Conservation (phyloP, 2,329 filamentous ascomycete genomes). For the Claviceps monticola region DNA sequence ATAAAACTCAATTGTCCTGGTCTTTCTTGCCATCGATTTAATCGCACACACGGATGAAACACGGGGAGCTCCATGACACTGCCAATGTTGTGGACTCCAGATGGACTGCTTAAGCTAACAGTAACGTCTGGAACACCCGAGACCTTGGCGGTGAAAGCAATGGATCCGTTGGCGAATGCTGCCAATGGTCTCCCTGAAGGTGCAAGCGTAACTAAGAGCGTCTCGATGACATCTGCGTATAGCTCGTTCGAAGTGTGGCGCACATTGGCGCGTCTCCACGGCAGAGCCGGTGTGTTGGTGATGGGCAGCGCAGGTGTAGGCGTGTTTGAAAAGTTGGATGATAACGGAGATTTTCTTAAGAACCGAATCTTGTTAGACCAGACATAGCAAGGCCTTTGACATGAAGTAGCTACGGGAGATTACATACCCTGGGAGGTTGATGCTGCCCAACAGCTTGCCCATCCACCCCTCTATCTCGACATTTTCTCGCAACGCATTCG, state of each 20-base stretch:
- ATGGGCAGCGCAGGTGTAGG: constrained; percentile 26
- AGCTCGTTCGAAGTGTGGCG: constrained; percentile 93
- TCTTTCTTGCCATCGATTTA: constrained; percentile 78
- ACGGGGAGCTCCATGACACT: constrained; percentile 75
- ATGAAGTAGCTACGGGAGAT: no score
- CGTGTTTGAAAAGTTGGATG: constrained; percentile 24
- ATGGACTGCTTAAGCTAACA: constrained; percentile 64
- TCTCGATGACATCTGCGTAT: constrained; percentile 92
- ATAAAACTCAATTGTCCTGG: constrained; percentile 92
- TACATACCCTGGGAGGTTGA: constrained; percentile 62
- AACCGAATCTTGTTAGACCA: neutral
- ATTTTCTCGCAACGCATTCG: constrained; percentile 79
- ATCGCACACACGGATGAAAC: constrained; percentile 87
- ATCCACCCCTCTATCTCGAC: constrained; percentile 87
- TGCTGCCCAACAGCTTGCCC: constrained; percentile 75
- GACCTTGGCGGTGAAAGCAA: constrained; percentile 89
- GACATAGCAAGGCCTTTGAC: neutral
- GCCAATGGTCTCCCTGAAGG: constrained; percentile 79
- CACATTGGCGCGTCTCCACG: constrained; percentile 85
- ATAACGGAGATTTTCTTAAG: constrained; percentile 27
- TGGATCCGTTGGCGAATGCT: constrained; percentile 79
- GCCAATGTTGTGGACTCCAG: constrained; percentile 62
- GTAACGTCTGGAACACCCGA: constrained; percentile 88
- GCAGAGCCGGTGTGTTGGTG: constrained; percentile 44
- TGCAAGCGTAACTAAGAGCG: constrained; percentile 72